phyloP scores from a whole-genome alignment of 2,329 filamentous ascomycete species.

The Trichophyton mentagrophytes region DNA sequence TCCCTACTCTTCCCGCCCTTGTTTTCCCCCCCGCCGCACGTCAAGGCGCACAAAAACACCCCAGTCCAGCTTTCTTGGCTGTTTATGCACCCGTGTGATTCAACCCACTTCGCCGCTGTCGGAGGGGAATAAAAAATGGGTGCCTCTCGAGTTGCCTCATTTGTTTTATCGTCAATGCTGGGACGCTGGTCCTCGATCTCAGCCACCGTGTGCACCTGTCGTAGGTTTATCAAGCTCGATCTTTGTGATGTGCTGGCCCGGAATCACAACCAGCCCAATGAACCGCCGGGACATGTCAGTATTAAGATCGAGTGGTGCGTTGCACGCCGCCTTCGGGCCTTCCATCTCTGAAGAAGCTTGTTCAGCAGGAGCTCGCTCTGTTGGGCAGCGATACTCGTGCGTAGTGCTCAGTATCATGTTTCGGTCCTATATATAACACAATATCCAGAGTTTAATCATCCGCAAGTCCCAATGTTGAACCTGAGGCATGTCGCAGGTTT shows the following conservation, averaged over 20 bases:
- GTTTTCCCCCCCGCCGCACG: not conserved
- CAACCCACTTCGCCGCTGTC: not conserved
- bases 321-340: constrained; percentile 15
- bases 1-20: not conserved
- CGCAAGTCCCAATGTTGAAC: not conserved
- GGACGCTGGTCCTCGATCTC: not conserved
- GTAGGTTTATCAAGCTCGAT: constrained; percentile 62
- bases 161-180: not conserved
- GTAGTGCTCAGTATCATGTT: constrained; percentile 79
- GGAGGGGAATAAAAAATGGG: not conserved
- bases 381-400: constrained; percentile 77
- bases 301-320: constrained; percentile 30
- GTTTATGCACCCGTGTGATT: not conserved
- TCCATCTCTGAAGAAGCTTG: constrained; percentile 19
- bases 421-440: constrained; percentile 48
- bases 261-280: constrained; percentile 79
- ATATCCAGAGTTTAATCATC: not conserved
- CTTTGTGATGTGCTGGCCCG: constrained; percentile 70
- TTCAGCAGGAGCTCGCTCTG: constrained; percentile 32
- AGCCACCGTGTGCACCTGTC: not conserved
- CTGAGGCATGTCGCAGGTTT: not conserved
- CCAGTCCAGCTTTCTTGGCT: not conserved
- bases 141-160: not conserved
- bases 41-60: not conserved
- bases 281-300: constrained; percentile 73